These are phyloP conservation scores for Lasiodiplodia hormozganensis DNA, from an alignment of 2,329 filamentous ascomycete genomes.

Conservation along the genomic window DNA sequence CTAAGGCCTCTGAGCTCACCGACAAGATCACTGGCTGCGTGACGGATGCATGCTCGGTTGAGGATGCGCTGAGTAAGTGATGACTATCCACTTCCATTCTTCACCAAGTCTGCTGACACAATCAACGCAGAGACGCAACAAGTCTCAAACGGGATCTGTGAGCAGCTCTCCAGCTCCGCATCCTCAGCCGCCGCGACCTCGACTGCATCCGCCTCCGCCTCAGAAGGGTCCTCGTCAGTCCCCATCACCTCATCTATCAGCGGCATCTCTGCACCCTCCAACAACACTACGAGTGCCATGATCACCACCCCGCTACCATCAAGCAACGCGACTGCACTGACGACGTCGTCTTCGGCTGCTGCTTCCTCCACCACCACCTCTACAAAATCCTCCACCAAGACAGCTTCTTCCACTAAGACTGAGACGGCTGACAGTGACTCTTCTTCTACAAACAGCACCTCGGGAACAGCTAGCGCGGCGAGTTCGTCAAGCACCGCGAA, in stretches of 20 bases:
- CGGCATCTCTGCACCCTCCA: constrained; percentile 12
- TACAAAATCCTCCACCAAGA: not conserved
- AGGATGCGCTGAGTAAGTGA: constrained; percentile 49
- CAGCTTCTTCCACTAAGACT: constrained; percentile 9
- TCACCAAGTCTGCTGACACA: not conserved
- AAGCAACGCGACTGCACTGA: not conserved
- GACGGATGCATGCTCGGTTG: constrained; percentile 44
- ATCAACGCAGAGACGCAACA: constrained; percentile 29
- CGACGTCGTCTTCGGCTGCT: not conserved
- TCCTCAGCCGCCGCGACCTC: constrained; percentile 37
- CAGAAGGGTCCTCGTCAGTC: constrained; percentile 26
- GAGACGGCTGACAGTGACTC: constrained; percentile 18
- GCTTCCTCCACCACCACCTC: not conserved
- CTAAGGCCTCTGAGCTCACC: constrained; percentile 46
- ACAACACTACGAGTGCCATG: constrained; percentile 6
- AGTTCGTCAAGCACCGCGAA: constrained; percentile 14
- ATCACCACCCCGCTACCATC: not conserved
- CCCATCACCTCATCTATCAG: not conserved
- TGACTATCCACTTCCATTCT: not conserved
- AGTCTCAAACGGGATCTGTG: constrained; percentile 38
- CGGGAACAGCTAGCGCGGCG: constrained; percentile 10
- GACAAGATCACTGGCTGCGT: constrained; percentile 51
- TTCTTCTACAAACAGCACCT: constrained; percentile 24
- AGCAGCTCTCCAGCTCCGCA: constrained; percentile 27
- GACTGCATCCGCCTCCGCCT: constrained; percentile 9